These are phyloP conservation scores for Nectriaceae sp. DNA, from an alignment of 2,329 filamentous ascomycete species.

Conservation along the genomic window DNA sequence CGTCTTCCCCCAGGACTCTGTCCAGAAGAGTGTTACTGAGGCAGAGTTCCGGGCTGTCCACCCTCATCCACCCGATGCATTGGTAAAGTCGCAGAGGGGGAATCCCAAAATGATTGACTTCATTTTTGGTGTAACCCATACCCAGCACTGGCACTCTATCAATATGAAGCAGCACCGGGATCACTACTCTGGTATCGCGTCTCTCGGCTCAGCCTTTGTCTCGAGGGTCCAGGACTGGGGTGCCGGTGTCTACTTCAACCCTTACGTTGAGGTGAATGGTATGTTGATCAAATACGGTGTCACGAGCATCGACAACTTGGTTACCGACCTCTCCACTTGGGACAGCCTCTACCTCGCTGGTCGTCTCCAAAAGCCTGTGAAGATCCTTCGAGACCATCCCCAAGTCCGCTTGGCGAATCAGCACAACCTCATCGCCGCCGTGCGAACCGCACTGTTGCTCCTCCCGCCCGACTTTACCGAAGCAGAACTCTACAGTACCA, in stretches of 20 bases:
- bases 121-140: conserved; percentile 92
- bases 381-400: conserved; percentile 93
- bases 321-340: conserved; percentile 85
- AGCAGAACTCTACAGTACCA: conserved; percentile 83
- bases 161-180: conserved; percentile 87
- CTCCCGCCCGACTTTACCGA: conserved; percentile 85
- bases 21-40: conserved; percentile 55
- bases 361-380: conserved; percentile 94
- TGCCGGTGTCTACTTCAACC: conserved; percentile 96
- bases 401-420: conserved; percentile 93
- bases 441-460: conserved; percentile 85
- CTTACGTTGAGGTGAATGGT: conserved; percentile 91
- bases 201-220: conserved; percentile 81
- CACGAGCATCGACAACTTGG: conserved; percentile 88
- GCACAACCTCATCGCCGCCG: conserved; percentile 88
- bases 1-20: conserved; percentile 79
- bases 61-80: conserved; percentile 76
- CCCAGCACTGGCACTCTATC: conserved; percentile 94
- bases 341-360: conserved; percentile 95
- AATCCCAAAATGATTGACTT: conserved; percentile 98
- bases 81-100: conserved; percentile 82
- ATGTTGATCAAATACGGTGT: conserved; percentile 98
- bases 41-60: conserved; percentile 68
- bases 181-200: conserved; percentile 87
- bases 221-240: conserved; percentile 89